Evolutionary conservation across 73 alveolate genomes (phyloP).

Genomic region (Symbiodinium pilosum): DNA sequence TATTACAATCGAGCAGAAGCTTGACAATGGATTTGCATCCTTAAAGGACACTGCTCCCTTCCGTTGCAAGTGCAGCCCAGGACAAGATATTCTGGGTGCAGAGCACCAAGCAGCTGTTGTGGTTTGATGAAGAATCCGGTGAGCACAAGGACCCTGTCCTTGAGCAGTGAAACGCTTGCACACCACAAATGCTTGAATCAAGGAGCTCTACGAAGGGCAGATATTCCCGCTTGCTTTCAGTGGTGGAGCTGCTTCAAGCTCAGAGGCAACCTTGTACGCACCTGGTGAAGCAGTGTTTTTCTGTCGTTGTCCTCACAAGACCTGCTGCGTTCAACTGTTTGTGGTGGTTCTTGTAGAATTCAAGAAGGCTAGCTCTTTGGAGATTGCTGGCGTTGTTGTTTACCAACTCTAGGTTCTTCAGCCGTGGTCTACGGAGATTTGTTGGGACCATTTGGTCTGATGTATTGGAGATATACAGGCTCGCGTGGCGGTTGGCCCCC

Average conservation of each 20-base stretch:
- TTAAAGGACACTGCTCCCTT: not conserved
- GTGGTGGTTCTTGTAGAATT: too few species aligned
- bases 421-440: too few species aligned
- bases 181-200: not conserved
- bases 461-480: too few species aligned
- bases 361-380: too few species aligned
- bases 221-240: slow-evolving; percentile 20
- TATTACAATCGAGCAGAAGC: slow-evolving; percentile 59
- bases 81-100: slow-evolving; percentile 56
- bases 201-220: slow-evolving; percentile 73
- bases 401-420: too few species aligned
- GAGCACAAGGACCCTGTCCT: slow-evolving; percentile 45
- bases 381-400: too few species aligned
- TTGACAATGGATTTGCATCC: too few species aligned
- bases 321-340: too few species aligned
- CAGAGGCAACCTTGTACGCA: slow-evolving; percentile 72
- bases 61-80: not conserved
- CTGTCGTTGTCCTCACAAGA: too few species aligned
- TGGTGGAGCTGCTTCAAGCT: slow-evolving; percentile 60
- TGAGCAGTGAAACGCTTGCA: not conserved
- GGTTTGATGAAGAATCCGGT: slow-evolving; percentile 60
- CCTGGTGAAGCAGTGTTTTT: too few species aligned
- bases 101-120: slow-evolving; percentile 27
- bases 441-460: too few species aligned
- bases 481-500: too few species aligned